phyloP scores from a whole-genome alignment of 768 basidiomycete genomes.

The Podaxis pistillaris region DNA sequence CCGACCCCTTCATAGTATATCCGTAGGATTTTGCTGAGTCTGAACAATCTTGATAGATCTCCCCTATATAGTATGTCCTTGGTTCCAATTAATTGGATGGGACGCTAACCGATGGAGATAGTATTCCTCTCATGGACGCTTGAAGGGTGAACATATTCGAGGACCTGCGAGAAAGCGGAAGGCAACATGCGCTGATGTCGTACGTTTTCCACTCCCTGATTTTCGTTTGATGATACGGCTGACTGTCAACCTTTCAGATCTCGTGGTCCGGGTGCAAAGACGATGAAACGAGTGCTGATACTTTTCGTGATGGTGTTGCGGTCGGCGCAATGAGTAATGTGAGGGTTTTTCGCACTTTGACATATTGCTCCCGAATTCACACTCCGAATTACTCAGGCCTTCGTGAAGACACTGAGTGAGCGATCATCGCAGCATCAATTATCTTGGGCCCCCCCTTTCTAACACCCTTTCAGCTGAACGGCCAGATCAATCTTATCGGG shows the following conservation, averaged over 20 bases:
- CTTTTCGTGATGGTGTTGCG: conserved; percentile 57
- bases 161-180: conserved; percentile 35
- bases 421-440: neutral
- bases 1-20: neutral
- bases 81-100: neutral
- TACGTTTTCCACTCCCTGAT: conserved; percentile 23
- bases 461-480: conserved; percentile 34
- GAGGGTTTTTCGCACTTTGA: conserved; percentile 25
- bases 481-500: conserved; percentile 63
- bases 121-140: conserved; percentile 60
- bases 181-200: conserved; percentile 70
- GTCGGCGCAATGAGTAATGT: conserved; percentile 83
- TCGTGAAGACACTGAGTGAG: conserved; percentile 51
- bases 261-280: conserved; percentile 74
- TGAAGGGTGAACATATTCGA: conserved; percentile 44
- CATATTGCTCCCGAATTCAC: neutral
- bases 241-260: conserved; percentile 38
- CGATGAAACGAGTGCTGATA: conserved; percentile 72
- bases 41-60: conserved; percentile 32
- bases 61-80: conserved; percentile 43
- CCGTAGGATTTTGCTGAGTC: neutral
- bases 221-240: neutral
- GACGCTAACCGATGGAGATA: conserved; percentile 21
- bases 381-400: conserved; percentile 45
- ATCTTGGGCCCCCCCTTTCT: neutral